Evolutionary conservation across 148 eudicot species (phyloP), one percentile per base, ranked within the genome.

Genomic region (Hydrangea macrophylla): DNA sequence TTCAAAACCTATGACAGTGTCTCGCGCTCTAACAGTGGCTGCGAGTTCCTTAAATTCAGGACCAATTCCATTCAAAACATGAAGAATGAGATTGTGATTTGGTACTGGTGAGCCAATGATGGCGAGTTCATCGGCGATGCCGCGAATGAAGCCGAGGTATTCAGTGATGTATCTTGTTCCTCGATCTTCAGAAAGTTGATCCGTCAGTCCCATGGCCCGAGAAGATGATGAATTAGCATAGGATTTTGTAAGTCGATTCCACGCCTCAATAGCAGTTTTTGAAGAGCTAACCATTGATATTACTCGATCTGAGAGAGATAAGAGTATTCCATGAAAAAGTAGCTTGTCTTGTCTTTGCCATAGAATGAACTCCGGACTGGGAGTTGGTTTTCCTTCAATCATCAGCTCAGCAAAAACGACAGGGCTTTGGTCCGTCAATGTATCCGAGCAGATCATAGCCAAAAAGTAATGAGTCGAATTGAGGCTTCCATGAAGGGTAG

Each of bases 161-260:
- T 51, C 23, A 9, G 59, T 7, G 22, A 65, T 33, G 32, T 9
- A 17, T 54, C 33, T 18, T 9, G 40, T 53, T 31, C 59, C 70
- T 32, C 60, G 22, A 25, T 36, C 32, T n/a, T 42, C 13, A 26
- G 35, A 18, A 2, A 71, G 68, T 23, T 37, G 33, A 33, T 62
- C 68, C 5, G 31, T 39, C 13, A 71, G 18, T 12, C 22, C 44
- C 74, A 71, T 71, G 22, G 39, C 31, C 1, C 60, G 18, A 9
- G 60, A 62, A 12, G 44, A 55, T 4, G 62, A 53, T 17, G 50
- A 23, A 11, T 62, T 71, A 55, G 74, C 68, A 54, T 54, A 71
- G 12, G 45, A 23, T 33, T 56, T 40, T 32, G 60, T 24, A 51
- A 62, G 59, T 8, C 31, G n/a, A 25, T 35, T 62, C 60, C 68